Conservation (phyloP, 208 protist species). For the Ichthyophonus hoferi region DNA sequence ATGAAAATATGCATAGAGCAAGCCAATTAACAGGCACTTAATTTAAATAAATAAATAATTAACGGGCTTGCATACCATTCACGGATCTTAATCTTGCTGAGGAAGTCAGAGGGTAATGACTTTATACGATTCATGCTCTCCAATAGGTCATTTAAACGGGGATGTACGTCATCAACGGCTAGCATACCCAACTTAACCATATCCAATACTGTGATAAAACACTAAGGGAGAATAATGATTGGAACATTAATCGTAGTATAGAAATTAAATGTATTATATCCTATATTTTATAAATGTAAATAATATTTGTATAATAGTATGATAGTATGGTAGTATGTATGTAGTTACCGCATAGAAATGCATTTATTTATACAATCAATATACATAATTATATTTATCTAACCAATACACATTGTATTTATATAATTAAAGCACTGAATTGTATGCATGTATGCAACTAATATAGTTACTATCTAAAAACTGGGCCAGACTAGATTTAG, state of each 20-base stretch:
- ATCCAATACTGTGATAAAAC: conserved; percentile 86
- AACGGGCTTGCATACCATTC: conserved; percentile 29
- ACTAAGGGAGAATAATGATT: conserved; percentile 49
- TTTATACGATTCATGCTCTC: conserved; percentile 43
- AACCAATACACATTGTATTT: not conserved
- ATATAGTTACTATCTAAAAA: no score
- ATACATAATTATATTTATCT: not conserved
- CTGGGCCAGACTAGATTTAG: no score
- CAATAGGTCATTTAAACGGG: conserved; percentile 77
- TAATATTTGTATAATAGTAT: not conserved
- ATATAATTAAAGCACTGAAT: not conserved
- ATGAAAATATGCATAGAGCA: no score
- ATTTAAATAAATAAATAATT: no score
- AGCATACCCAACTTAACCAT: conserved; percentile 77
- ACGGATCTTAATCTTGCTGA: conserved; percentile 38
- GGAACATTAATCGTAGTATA: not conserved
- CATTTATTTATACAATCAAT: not conserved
- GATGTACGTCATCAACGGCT: conserved; percentile 80
- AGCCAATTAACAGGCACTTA: no score
- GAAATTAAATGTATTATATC: not conserved
- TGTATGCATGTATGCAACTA: not conserved
- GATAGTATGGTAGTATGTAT: no score
- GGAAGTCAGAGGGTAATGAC: conserved; percentile 41
- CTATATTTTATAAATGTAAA: not conserved
- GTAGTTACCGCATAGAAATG: not conserved